phyloP scores from a whole-genome alignment of 441 rosid species.

The Syzygium malaccense region DNA sequence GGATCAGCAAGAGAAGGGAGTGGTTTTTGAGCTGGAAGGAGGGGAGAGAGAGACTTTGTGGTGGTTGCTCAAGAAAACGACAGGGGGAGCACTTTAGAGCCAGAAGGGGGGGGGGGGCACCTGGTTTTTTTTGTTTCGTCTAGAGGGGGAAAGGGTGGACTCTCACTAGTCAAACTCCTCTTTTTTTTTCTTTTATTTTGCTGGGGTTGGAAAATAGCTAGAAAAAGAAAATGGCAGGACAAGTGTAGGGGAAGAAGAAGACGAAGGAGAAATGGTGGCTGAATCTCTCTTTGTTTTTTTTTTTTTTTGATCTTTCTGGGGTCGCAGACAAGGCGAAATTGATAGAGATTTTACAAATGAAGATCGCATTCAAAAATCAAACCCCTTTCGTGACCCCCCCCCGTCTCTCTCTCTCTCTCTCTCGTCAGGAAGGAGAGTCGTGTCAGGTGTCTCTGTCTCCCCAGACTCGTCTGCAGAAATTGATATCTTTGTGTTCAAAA shows the following conservation, averaged over 20 bases:
- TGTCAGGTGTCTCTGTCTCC: background rate
- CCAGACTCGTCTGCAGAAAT: background rate
- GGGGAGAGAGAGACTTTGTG: background rate
- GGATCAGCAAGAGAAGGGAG: constrained; percentile 21
- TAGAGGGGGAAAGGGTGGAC: background rate
- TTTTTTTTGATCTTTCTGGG: background rate
- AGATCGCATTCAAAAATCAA: constrained; percentile 42
- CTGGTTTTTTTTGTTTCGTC: background rate
- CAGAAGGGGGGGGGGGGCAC: background rate
- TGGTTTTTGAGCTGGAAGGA: background rate
- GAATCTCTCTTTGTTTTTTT: background rate
- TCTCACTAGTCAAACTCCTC: background rate
- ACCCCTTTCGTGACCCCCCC: background rate
- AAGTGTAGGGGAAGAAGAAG: background rate
- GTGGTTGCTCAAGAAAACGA: background rate
- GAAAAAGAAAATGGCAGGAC: background rate
- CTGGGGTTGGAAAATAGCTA: background rate
- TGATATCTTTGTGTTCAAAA: background rate
- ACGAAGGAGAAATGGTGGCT: background rate
- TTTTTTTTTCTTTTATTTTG: background rate
- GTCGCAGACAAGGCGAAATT: background rate
- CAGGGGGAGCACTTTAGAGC: background rate
- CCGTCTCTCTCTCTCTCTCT: background rate
- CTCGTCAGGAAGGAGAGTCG: background rate
- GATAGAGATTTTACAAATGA: constrained; percentile 9